Evolutionary conservation across 768 basidiomycete species (phyloP), one percentile per base, ranked within the genome.

Genomic region (Psilocybe cubensis): DNA sequence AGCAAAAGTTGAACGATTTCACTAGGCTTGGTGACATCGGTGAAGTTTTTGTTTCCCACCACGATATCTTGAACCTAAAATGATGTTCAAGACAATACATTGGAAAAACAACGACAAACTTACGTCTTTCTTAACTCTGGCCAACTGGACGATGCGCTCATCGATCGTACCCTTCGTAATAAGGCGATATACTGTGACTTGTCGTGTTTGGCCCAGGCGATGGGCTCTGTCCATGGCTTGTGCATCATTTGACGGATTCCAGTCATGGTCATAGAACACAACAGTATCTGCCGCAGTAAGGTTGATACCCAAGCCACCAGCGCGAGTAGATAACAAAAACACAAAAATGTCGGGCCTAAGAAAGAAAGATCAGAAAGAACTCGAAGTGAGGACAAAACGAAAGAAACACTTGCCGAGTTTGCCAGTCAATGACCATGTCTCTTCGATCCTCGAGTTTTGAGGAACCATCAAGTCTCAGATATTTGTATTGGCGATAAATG

Each of bases 401-500:
- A 42, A 41, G 10, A 8, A 23, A 29, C 41, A 73, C 83, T 57
- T 58, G 94, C 95, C 92, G 86, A 35, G 95, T 96, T 72, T 99
- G 97, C 96, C 96, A 99, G 68, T 96, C 94, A 63, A 94, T 94
- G 24, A 99, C 97, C 97, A 99, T 98, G 72, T 98, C 97, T 56
- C 97, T 83, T 64, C 97, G 83, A 70, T 99, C 97, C 64, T 96
- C 94, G 52, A 99, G 81, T 64, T 96, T 94, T 25, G 94, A 96
- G 1, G 91, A 91, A 33, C 96, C 96, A 72, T 98, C 96, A 54
- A 98, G 76, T 33, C 96, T 84, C 17, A 97, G 77, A 68, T 98
- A 97, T 72, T 94, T 96, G 79, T 94, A 94, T 71, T 98, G 96
- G 2, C 96, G 88, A 75, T 91, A 97, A 56, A 97, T 93, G 58